Conservation (phyloP, 345 rosid species). For the Citropsis articulata region DNA sequence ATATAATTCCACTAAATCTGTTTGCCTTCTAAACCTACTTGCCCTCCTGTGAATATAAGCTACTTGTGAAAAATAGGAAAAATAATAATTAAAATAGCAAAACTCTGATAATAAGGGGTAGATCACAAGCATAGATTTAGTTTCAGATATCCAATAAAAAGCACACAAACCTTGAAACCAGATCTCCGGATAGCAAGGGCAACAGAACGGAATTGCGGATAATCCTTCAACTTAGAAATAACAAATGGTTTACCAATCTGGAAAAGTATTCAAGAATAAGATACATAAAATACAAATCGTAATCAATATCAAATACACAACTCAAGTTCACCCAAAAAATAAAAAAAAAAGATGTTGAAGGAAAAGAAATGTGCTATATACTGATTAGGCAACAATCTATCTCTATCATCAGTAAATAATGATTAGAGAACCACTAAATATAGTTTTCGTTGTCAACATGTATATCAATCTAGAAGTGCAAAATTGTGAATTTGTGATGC, state of each 20-base stretch:
- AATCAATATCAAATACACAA: background rate
- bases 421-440: background rate
- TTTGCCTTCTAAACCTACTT: constrained; percentile 2
- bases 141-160: background rate
- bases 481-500: background rate
- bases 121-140: background rate
- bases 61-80: background rate
- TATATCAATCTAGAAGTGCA: background rate
- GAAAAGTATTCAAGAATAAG: constrained; percentile 18
- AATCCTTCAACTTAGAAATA: constrained; percentile 82
- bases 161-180: constrained; percentile 81
- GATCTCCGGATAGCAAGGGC: constrained; percentile 81
- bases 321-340: background rate
- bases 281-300: background rate
- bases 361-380: background rate
- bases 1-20: background rate
- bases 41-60: background rate
- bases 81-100: background rate
- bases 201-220: constrained; percentile 89
- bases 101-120: background rate
- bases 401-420: background rate
- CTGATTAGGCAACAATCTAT: background rate
- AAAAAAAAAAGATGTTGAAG: background rate
- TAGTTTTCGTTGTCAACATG: background rate
- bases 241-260: constrained; percentile 89